These are phyloP conservation scores for Termitomyces sp. DNA, from an alignment of 768 basidiomycete genomes.

Conservation along the genomic window DNA sequence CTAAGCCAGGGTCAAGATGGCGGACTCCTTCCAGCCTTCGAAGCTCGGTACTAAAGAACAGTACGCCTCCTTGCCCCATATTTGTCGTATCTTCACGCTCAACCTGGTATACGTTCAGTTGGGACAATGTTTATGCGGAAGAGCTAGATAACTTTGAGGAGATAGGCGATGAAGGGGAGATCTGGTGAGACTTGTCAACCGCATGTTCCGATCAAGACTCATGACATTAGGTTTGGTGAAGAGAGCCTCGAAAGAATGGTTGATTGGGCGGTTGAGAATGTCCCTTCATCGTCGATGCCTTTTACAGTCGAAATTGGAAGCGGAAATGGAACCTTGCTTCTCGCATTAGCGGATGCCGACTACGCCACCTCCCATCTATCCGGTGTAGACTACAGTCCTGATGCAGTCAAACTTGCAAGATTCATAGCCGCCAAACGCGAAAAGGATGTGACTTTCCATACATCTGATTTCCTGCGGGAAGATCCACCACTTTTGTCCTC, in stretches of 20 bases:
- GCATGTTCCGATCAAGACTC: not conserved
- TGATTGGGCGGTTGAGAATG: conserved; percentile 56
- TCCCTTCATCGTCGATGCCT: conserved; percentile 43
- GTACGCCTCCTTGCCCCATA: conserved; percentile 34
- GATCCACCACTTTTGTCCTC: conserved; percentile 34
- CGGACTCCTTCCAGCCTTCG: conserved; percentile 49
- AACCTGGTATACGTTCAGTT: conserved; percentile 36
- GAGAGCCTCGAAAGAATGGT: conserved; percentile 79
- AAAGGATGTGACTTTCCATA: conserved; percentile 45
- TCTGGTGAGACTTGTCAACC: conserved; percentile 50
- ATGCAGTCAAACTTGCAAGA: conserved; percentile 59
- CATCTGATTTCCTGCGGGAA: conserved; percentile 62
- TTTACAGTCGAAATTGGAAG: conserved; percentile 71
- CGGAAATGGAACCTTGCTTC: conserved; percentile 75
- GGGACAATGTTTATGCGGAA: conserved; percentile 71
- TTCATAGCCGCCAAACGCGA: conserved; percentile 48
- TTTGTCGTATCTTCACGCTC: not conserved
- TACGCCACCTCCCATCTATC: conserved; percentile 47
- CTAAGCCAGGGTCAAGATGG: conserved; percentile 23
- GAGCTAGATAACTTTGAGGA: conserved; percentile 74
- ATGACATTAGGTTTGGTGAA: conserved; percentile 62
- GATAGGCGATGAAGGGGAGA: conserved; percentile 79
- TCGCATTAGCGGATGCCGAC: conserved; percentile 64
- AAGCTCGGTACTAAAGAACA: conserved; percentile 76
- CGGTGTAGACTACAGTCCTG: conserved; percentile 77